Base-by-base conservation (phyloP, 805 yeast species). In the Teunomyces tritomae region DNA sequence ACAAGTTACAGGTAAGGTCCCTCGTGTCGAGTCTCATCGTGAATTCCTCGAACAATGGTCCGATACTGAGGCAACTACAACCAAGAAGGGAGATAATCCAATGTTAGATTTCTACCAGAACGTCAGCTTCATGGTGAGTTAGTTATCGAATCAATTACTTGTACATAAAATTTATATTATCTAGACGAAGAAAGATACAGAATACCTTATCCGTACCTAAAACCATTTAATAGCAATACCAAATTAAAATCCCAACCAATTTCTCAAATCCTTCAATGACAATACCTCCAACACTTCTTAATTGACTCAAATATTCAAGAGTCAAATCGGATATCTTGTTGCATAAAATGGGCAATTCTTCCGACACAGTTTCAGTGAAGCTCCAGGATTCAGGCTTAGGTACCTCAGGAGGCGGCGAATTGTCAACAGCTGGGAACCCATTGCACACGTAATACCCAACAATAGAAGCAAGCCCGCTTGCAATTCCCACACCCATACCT, bases 11-110 rank as follows among this genome's bases (percentile, higher is more conserved):
- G 89, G 89, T 0, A 84, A 79, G 55, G 62, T 75, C 2, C 76
- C 84, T 11, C 68, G 67, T 45, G 77, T 79, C 0, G 72, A 79
- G 36, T 65, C 82, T 32, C 95, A 89, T 64, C 65, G 72, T 6
- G 87, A 82, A 13, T 89, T 87, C 53, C 62, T 89, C 53, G 74
- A 71, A 49, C 74, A 76, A 40, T 87, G 92, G 92, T 89, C 87
- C 0, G 89, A 85, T 57, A 48, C 77, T 3, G 83, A 81, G 3
- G 76, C 71, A 9, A 86, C 95, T 2, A 76, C 82, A 2, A 85
- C 94, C 0, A 80, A 77, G 56, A 79, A 80, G 29, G 96, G 96
- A 0, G 96, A 88, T 56, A 87, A 86, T 56, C 96, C 96, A 10
- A 82, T 89, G 90, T 62, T 88, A 47, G 85, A 85, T 44, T 77